These are phyloP conservation scores for Tetrapyrgos nigripes DNA, from an alignment of 1,284 basidiomycete species.

Conservation along the genomic window DNA sequence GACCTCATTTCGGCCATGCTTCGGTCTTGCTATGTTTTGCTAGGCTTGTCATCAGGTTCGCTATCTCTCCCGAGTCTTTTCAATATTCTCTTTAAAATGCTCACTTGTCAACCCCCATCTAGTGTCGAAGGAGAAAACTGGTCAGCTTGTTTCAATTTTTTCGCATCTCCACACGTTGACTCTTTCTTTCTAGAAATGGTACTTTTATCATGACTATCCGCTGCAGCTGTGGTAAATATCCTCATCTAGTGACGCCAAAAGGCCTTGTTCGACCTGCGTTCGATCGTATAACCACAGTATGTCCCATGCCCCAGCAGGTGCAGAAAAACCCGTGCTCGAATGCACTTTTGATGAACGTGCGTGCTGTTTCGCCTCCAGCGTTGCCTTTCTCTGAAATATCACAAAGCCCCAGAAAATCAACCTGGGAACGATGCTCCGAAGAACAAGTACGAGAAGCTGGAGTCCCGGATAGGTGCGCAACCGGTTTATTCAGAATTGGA, in stretches of 20 bases:
- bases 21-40: constrained; percentile 7
- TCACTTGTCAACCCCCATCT: constrained; percentile 22
- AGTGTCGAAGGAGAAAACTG: constrained; percentile 76
- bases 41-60: constrained; percentile 58
- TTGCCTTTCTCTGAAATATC: neutral
- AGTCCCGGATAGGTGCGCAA: constrained; percentile 68
- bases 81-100: neutral
- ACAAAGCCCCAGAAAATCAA: constrained; percentile 45
- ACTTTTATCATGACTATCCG: constrained; percentile 20
- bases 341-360: constrained; percentile 74
- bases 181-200: constrained; percentile 64
- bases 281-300: constrained; percentile 70
- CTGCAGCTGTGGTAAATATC: constrained; percentile 9
- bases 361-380: constrained; percentile 14
- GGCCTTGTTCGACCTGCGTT: constrained; percentile 71
- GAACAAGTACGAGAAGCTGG: constrained; percentile 65
- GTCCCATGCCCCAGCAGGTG: constrained; percentile 60
- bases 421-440: constrained; percentile 54
- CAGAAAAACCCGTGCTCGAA: constrained; percentile 57
- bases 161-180: constrained; percentile 17
- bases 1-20: constrained; percentile 9
- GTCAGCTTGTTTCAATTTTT: constrained; percentile 47
- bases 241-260: constrained; percentile 63
- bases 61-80: constrained; percentile 6
- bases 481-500: constrained; percentile 1